Evolutionary conservation across 768 basidiomycete genomes (phyloP).

Genomic region (Kwoniella dendrophila): DNA sequence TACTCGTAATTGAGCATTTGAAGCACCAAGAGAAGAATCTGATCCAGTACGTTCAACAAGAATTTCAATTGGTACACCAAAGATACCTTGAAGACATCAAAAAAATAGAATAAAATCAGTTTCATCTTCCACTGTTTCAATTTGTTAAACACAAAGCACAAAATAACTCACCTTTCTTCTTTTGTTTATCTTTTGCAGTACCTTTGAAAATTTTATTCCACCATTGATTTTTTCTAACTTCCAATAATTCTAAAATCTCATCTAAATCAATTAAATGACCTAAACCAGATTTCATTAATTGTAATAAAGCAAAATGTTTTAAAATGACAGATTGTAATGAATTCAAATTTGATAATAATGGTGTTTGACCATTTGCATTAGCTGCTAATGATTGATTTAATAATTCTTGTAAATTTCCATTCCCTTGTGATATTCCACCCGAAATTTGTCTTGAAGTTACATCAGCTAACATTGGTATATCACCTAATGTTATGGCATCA

Average conservation of each 20-base stretch:
- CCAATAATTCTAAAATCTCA: constrained; percentile 88
- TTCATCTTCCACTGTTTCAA: not conserved
- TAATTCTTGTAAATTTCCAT: too few relatives aligned
- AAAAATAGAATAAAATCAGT: not conserved
- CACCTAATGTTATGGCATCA: constrained; percentile 87
- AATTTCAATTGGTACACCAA: constrained; percentile 87
- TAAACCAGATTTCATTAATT: constrained; percentile 74
- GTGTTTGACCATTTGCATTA: constrained; percentile 65
- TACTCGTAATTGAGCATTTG: constrained; percentile 77
- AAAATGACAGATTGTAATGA: constrained; percentile 84
- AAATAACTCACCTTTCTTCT: constrained; percentile 64
- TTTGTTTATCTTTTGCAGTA: constrained; percentile 75
- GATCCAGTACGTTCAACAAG: constrained; percentile 91
- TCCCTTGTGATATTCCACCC: too few relatives aligned
- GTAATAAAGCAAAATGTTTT: constrained; percentile 84
- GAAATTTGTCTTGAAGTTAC: constrained; percentile 69
- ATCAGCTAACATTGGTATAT: constrained; percentile 88
- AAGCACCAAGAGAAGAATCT: constrained; percentile 87
- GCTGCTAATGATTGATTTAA: not conserved
- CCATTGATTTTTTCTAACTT: constrained; percentile 87
- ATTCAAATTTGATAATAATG: constrained; percentile 80
- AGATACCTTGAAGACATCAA: constrained; percentile 68
- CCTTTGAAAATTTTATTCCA: constrained; percentile 96
- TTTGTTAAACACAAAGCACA: not conserved
- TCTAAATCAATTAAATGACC: constrained; percentile 73